A percentile compares a stretch with the other conserved stretches of the same genome.
Evolutionary conservation across 306 rosid genomes (phyloP).

Genomic region (Casuarina glauca): DNA sequence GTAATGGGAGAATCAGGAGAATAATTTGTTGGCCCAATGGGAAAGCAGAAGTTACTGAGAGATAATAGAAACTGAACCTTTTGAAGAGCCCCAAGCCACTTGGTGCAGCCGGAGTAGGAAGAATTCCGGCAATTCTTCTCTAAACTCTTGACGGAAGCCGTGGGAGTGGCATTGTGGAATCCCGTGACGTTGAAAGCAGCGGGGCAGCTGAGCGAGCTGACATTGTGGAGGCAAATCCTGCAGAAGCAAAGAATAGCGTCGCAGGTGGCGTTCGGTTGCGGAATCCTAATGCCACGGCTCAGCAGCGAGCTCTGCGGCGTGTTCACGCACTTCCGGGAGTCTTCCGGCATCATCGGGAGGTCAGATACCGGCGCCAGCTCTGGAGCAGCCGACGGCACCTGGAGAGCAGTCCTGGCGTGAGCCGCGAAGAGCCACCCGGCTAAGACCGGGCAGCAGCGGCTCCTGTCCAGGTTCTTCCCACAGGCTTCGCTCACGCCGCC

Average conservation of each 20-base stretch:
- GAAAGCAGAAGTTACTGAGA: too few relatives aligned
- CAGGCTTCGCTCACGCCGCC: conserved; percentile 95
- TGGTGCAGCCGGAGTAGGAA: conserved; percentile 86
- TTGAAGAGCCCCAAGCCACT: conserved; percentile 74
- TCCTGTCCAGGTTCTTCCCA: conserved; percentile 83
- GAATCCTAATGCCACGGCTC: conserved; percentile 65
- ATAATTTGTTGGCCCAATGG: too few relatives aligned
- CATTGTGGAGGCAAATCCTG: conserved; percentile 87
- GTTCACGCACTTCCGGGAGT: conserved; percentile 92
- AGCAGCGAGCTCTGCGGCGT: conserved; percentile 72
- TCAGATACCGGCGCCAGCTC: conserved; percentile 37
- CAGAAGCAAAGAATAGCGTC: conserved; percentile 91
- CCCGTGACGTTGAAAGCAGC: conserved; percentile 77
- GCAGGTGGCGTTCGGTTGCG: conserved; percentile 87
- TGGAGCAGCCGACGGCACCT: conserved; percentile 36
- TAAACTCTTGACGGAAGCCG: conserved; percentile 64
- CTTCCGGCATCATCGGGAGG: conserved; percentile 93
- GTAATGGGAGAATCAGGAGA: too few relatives aligned
- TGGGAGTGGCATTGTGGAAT: conserved; percentile 68
- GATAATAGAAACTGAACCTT: conserved; percentile 44
- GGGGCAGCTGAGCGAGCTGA: conserved; percentile 70
- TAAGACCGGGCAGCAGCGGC: conserved; percentile 92
- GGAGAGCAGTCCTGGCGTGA: conserved; percentile 78
- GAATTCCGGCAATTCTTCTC: conserved; percentile 81
- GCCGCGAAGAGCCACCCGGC: conserved; percentile 99